These are phyloP conservation scores for Pterothamnion heteromorphum DNA, from an alignment of 31 red algal species.

Conservation along the genomic window DNA sequence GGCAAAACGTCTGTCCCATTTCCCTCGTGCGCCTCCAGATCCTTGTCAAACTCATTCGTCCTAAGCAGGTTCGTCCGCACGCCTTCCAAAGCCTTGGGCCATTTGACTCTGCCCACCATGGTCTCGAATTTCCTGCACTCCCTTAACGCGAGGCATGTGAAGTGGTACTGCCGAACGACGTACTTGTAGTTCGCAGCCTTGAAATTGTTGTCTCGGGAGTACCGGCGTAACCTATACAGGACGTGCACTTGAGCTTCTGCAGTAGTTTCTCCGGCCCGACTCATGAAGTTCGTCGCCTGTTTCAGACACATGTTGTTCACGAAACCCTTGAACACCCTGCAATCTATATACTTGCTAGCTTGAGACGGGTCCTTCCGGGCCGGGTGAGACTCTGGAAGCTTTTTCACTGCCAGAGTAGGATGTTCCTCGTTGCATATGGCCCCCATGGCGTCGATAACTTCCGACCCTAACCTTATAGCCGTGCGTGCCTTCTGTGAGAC, in stretches of 20 bases:
- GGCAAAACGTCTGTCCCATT: not conserved
- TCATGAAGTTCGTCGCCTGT: not conserved
- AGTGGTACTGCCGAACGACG: not conserved
- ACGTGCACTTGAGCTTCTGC: not conserved
- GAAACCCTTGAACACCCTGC: not conserved
- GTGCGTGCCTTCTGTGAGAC: not conserved
- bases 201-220: not conserved
- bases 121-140: not conserved
- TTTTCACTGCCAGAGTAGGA: not conserved
- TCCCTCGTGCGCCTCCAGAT: not conserved
- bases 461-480: not conserved
- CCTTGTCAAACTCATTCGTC: not conserved
- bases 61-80: not conserved
- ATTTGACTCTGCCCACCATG: not conserved
- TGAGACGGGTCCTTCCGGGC: not conserved
- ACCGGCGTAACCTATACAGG: not conserved
- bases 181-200: not conserved
- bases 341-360: not conserved
- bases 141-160: not conserved
- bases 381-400: not conserved
- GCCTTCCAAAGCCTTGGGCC: not conserved
- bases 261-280: not conserved
- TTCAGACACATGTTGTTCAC: not conserved
- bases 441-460: not conserved
- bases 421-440: not conserved